phyloP scores from a whole-genome alignment of 768 basidiomycete species.

The Serendipita sp. region DNA sequence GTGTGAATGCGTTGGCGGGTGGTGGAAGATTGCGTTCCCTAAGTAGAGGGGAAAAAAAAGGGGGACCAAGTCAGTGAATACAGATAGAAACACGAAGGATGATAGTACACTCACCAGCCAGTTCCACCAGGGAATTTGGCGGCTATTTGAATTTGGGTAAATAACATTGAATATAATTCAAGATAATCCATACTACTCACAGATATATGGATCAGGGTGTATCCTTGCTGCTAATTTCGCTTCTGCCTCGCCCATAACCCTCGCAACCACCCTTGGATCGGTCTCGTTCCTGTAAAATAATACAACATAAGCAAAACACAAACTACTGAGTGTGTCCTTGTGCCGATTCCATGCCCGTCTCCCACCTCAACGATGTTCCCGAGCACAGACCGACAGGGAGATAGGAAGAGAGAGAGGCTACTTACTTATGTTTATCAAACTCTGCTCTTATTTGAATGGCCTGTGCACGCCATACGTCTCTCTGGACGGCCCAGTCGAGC shows the following conservation, averaged over 20 bases:
- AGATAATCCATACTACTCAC: slow-evolving; percentile 33
- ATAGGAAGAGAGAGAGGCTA: slow-evolving; percentile 9
- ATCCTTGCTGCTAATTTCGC: slow-evolving; percentile 42
- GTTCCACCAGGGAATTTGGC: slow-evolving; percentile 76
- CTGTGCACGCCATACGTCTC: slow-evolving; percentile 73
- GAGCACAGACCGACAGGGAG: neutral
- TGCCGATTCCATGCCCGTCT: slow-evolving; percentile 5
- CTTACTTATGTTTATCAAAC: slow-evolving; percentile 84
- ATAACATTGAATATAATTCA: neutral
- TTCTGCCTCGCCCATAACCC: slow-evolving; percentile 68
- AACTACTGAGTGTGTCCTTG: neutral
- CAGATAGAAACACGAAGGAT: neutral
- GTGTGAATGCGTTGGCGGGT: neutral
- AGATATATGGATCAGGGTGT: slow-evolving; percentile 88
- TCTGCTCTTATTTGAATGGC: slow-evolving; percentile 79
- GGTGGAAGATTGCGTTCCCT: slow-evolving; percentile 78
- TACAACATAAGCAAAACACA: neutral
- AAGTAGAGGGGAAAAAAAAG: slow-evolving; percentile 12
- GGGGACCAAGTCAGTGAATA: neutral
- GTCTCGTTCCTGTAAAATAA: slow-evolving; percentile 45
- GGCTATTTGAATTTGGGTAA: slow-evolving; percentile 27
- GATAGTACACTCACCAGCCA: slow-evolving; percentile 58
- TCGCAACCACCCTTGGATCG: slow-evolving; percentile 66
- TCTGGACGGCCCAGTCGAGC: slow-evolving; percentile 75
- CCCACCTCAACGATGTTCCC: neutral